Evolutionary conservation across 352 stramenopile species (phyloP).

Genomic region (Phytophthora citrophthora): DNA sequence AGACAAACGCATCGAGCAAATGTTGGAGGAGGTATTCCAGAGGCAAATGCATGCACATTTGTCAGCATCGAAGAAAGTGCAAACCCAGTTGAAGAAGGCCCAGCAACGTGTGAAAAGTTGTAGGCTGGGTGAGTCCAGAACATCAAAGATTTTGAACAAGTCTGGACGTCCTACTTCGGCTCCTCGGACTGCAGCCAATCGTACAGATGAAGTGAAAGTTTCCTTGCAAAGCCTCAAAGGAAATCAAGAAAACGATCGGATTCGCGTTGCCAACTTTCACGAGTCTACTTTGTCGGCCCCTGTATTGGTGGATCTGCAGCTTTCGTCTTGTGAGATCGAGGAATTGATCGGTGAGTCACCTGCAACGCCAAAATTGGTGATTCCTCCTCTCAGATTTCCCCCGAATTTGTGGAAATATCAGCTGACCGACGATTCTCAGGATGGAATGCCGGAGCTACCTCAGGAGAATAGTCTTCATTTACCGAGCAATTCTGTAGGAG

Average conservation of each 20-base stretch:
- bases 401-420: slow-evolving; percentile 20
- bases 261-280: background rate
- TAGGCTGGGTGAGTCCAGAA: background rate
- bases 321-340: background rate
- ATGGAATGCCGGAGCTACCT: background rate
- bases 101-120: slow-evolving; percentile 7
- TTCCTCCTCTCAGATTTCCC: slow-evolving; percentile 28
- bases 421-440: background rate
- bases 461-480: background rate
- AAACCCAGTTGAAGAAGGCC: slow-evolving; percentile 19
- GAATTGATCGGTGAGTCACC: background rate
- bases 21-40: slow-evolving; percentile 20
- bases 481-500: background rate
- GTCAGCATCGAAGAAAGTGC: slow-evolving; percentile 11
- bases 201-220: background rate
- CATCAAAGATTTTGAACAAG: background rate
- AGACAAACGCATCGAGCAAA: slow-evolving; percentile 20
- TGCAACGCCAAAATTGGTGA: slow-evolving; percentile 4
- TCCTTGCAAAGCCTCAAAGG: background rate
- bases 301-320: background rate
- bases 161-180: slow-evolving; percentile 4
- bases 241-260: slow-evolving; percentile 17
- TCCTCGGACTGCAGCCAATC: background rate
- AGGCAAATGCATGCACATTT: slow-evolving; percentile 15
- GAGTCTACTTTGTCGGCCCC: background rate